These are phyloP conservation scores for Metschnikowia matae DNA, from an alignment of 805 yeast species.

Conservation along the genomic window DNA sequence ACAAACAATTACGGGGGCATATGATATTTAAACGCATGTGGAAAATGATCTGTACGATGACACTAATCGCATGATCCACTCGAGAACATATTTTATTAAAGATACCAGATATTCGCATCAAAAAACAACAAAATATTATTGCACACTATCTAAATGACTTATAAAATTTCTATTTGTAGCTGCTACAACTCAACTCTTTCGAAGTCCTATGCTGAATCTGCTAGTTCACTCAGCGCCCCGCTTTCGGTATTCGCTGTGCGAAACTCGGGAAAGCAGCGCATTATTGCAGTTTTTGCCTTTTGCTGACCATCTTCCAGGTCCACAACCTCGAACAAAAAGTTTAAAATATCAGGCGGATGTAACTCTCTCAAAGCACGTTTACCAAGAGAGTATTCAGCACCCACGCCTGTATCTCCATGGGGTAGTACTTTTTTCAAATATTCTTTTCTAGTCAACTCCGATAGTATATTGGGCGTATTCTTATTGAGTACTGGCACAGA, in stretches of 20 bases:
- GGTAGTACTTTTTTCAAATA: slow-evolving; percentile 21
- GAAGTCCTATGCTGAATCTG: slow-evolving; percentile 22
- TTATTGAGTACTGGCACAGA: slow-evolving; percentile 21
- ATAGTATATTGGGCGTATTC: slow-evolving; percentile 21
- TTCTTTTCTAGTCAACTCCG: slow-evolving; percentile 27
- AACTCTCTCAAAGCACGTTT: slow-evolving; percentile 32
- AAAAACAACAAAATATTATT: not conserved
- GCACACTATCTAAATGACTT: not conserved
- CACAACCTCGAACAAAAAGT: slow-evolving; percentile 25
- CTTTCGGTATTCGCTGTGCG: not conserved
- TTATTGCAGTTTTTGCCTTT: slow-evolving; percentile 23
- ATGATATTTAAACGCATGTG: slow-evolving; percentile 1
- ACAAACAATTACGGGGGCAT: not conserved
- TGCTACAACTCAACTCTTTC: not conserved
- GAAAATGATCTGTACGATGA: not conserved
- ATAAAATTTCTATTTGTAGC: not conserved
- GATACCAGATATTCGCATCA: not conserved
- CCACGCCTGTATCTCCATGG: slow-evolving; percentile 13
- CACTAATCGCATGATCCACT: not conserved
- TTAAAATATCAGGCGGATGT: slow-evolving; percentile 25
- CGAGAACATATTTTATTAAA: not conserved
- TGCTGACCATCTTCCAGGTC: slow-evolving; percentile 16
- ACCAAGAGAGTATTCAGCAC: slow-evolving; percentile 29
- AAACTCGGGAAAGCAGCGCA: slow-evolving; percentile 13
- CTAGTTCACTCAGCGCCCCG: slow-evolving; percentile 16